phyloP scores from a whole-genome alignment of 768 basidiomycete species.

The Tylopilus subfusipes region DNA sequence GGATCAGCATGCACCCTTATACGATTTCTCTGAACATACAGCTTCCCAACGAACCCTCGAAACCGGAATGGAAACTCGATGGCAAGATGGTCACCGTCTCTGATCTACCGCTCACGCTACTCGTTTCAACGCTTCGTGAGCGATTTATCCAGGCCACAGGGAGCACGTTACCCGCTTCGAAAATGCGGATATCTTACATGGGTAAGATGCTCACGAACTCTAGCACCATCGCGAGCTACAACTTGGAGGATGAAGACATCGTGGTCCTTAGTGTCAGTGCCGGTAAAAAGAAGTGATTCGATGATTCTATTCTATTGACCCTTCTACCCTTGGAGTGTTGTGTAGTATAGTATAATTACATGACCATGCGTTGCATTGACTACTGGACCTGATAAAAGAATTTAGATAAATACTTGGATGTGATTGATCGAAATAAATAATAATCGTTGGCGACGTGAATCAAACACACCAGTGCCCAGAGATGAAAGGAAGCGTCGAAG shows the following conservation, averaged over 20 bases:
- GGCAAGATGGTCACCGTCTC: constrained; percentile 73
- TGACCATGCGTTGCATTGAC: constrained; percentile 13
- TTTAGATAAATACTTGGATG: constrained; percentile 16
- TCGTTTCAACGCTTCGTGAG: constrained; percentile 88
- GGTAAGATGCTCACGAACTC: constrained; percentile 87
- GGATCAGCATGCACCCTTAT: constrained; percentile 89
- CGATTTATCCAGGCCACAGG: constrained; percentile 77
- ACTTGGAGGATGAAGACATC: constrained; percentile 88
- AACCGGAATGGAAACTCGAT: constrained; percentile 92
- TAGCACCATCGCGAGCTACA: constrained; percentile 80
- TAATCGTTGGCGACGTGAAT: background rate
- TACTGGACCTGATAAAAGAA: constrained; percentile 16
- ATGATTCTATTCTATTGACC: background rate
- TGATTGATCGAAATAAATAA: constrained; percentile 17
- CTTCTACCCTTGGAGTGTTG: constrained; percentile 4
- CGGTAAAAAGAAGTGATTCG: constrained; percentile 61
- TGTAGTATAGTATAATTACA: constrained; percentile 10
- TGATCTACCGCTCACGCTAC: constrained; percentile 77
- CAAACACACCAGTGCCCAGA: constrained; percentile 8
- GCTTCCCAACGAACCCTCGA: constrained; percentile 75
- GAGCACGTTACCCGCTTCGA: constrained; percentile 74
- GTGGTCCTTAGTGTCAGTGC: constrained; percentile 76
- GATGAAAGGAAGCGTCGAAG: background rate
- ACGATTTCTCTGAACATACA: constrained; percentile 85
- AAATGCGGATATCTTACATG: constrained; percentile 73